Conservation (phyloP, 2,329 filamentous ascomycete genomes). For the Colletotrichum sp. region DNA sequence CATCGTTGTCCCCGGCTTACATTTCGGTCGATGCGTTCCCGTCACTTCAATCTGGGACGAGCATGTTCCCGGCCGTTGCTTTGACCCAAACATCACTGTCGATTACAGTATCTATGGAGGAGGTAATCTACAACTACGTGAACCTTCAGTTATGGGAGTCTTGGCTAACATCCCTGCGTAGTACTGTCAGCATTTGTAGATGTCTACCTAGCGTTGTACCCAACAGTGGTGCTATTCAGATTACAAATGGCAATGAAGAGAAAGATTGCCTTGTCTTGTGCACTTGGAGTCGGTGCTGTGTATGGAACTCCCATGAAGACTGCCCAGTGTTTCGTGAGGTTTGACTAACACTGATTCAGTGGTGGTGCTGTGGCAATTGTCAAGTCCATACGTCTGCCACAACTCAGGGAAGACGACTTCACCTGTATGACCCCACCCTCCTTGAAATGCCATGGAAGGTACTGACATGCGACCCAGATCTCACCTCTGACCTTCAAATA, state of each 20-base stretch:
- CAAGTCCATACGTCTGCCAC: slow-evolving; percentile 39
- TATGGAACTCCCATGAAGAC: slow-evolving; percentile 15
- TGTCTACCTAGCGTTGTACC: slow-evolving; percentile 47
- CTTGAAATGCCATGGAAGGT: too few relatives aligned
- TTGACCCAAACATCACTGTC: slow-evolving; percentile 37
- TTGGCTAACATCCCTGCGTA: slow-evolving; percentile 3
- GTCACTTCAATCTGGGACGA: slow-evolving; percentile 41
- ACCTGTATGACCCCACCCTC: slow-evolving; percentile 21
- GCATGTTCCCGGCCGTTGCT: slow-evolving; percentile 36
- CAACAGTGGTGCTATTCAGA: slow-evolving; percentile 37
- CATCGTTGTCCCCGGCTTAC: slow-evolving; percentile 36
- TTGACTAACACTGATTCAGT: background rate
- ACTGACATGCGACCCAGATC: slow-evolving; percentile 22
- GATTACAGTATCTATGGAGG: slow-evolving; percentile 27
- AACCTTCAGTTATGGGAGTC: background rate
- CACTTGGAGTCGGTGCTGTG: slow-evolving; percentile 43
- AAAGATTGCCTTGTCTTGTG: slow-evolving; percentile 41
- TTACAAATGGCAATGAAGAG: slow-evolving; percentile 43
- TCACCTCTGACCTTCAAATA: slow-evolving; percentile 45
- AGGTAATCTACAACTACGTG: background rate
- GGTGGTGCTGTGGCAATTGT: slow-evolving; percentile 30
- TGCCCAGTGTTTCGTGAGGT: too few relatives aligned
- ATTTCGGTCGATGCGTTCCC: slow-evolving; percentile 48
- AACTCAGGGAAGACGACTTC: slow-evolving; percentile 26
- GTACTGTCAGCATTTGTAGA: slow-evolving; percentile 40